These are phyloP conservation scores for Eurotiales sp. DNA, from an alignment of 2,329 filamentous ascomycete genomes.

Conservation along the genomic window DNA sequence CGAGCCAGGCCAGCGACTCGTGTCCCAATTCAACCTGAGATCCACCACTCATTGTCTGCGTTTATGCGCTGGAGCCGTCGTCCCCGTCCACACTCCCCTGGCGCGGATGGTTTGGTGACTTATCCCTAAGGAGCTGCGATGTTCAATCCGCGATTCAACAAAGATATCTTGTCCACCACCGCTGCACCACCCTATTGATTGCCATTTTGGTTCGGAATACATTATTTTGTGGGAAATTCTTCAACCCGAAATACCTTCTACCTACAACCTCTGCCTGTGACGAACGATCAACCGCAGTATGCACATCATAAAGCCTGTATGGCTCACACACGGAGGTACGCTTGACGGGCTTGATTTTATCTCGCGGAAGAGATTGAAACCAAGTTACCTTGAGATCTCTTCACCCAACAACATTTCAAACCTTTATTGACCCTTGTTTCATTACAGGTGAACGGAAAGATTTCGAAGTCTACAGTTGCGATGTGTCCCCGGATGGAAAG, in stretches of 20 bases:
- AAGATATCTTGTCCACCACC: not conserved
- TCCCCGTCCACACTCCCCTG: not conserved
- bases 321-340: constrained; percentile 87
- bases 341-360: constrained; percentile 14
- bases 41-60: not conserved
- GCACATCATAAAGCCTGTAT: constrained; percentile 90
- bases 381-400: too few species aligned
- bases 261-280: not conserved
- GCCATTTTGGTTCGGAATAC: not conserved
- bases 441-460: constrained; percentile 84
- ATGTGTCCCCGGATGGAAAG: constrained; percentile 90
- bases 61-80: not conserved
- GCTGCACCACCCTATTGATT: not conserved
- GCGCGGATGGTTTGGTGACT: not conserved
- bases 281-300: constrained; percentile 44
- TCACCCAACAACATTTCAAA: not conserved
- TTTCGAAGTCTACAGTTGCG: constrained; percentile 97
- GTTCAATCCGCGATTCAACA: constrained; percentile 8
- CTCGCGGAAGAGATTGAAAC: not conserved
- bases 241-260: not conserved
- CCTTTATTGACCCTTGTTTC: not conserved
- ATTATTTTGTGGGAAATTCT: not conserved
- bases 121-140: constrained; percentile 13
- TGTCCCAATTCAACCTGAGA: not conserved
- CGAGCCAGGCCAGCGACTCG: not conserved